Evolutionary conservation across 1,284 basidiomycete genomes (phyloP).

Genomic region (Quambalaria eucalypti): DNA sequence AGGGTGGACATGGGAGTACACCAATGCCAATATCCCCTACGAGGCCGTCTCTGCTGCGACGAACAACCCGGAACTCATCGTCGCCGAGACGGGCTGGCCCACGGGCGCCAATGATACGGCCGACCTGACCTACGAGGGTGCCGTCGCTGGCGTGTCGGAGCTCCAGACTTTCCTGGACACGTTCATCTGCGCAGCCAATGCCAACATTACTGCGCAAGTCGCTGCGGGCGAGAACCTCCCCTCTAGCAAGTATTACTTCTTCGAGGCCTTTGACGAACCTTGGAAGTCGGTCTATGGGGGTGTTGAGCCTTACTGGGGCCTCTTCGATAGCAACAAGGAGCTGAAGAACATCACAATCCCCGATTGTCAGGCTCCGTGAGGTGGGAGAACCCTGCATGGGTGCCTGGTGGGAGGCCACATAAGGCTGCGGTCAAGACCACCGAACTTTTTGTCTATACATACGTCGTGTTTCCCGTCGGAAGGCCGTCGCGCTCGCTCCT

Average conservation of each 20-base stretch:
- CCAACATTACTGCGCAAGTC: slow-evolving; percentile 63
- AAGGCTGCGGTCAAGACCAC: too few relatives aligned
- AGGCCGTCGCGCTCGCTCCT: too few relatives aligned
- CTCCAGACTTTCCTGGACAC: slow-evolving; percentile 60
- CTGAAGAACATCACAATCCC: slow-evolving; percentile 49
- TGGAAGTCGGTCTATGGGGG: slow-evolving; percentile 80
- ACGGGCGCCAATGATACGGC: slow-evolving; percentile 52
- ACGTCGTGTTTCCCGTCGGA: too few relatives aligned
- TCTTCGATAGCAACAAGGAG: slow-evolving; percentile 17
- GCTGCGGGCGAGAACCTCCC: background rate
- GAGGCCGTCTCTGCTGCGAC: slow-evolving; percentile 28
- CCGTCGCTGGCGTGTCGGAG: slow-evolving; percentile 21
- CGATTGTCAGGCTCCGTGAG: too few relatives aligned
- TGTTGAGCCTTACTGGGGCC: slow-evolving; percentile 59
- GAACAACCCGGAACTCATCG: slow-evolving; percentile 62
- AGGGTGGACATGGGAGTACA: slow-evolving; percentile 59
- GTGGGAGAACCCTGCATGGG: too few relatives aligned
- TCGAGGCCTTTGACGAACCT: slow-evolving; percentile 68
- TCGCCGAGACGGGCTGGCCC: slow-evolving; percentile 92
- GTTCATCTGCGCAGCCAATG: slow-evolving; percentile 79
- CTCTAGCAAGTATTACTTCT: slow-evolving; percentile 43
- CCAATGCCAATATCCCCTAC: slow-evolving; percentile 55
- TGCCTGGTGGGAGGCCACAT: too few relatives aligned
- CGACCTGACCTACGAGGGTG: slow-evolving; percentile 14
- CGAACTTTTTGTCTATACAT: too few relatives aligned